Conservation (phyloP, 176 grass and related monocot genomes). For the Carex pumila region DNA sequence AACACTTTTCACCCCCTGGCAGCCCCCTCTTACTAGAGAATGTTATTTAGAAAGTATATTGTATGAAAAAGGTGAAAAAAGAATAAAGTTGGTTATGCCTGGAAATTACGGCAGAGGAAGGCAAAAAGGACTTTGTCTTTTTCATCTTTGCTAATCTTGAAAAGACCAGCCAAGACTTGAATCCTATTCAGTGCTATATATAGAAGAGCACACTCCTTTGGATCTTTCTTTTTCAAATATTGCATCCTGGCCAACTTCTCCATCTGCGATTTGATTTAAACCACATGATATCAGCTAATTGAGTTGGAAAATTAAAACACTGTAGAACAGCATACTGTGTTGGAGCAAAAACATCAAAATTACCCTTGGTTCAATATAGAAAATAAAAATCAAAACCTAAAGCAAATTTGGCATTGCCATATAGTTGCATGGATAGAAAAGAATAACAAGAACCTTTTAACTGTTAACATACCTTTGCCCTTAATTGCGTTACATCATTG, state of each 20-base stretch:
- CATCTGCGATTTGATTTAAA: slow-evolving; percentile 66
- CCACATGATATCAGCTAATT: slow-evolving; percentile 36
- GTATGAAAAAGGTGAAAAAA: slow-evolving; percentile 10
- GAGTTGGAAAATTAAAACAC: neutral
- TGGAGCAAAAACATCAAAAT: slow-evolving; percentile 2
- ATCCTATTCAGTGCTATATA: slow-evolving; percentile 87
- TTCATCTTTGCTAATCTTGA: slow-evolving; percentile 90
- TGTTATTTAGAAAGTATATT: slow-evolving; percentile 17
- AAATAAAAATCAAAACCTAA: neutral
- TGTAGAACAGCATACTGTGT: neutral
- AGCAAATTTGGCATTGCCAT: neutral
- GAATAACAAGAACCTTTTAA: slow-evolving; percentile 17
- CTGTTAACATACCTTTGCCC: slow-evolving; percentile 50
- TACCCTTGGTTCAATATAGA: neutral
- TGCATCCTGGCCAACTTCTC: slow-evolving; percentile 92
- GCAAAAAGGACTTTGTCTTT: slow-evolving; percentile 73
- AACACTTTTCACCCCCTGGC: neutral
- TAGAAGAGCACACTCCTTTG: slow-evolving; percentile 86
- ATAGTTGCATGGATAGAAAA: slow-evolving; percentile 4
- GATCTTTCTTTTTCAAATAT: slow-evolving; percentile 89
- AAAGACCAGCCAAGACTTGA: slow-evolving; percentile 86
- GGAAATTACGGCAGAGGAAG: slow-evolving; percentile 88
- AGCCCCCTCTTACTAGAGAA: neutral
- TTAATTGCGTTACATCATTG: slow-evolving; percentile 60
- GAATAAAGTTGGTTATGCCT: slow-evolving; percentile 37